Evolutionary conservation across 108 stramenopile genomes (phyloP).

Genomic region (Cyclotella baltica): DNA sequence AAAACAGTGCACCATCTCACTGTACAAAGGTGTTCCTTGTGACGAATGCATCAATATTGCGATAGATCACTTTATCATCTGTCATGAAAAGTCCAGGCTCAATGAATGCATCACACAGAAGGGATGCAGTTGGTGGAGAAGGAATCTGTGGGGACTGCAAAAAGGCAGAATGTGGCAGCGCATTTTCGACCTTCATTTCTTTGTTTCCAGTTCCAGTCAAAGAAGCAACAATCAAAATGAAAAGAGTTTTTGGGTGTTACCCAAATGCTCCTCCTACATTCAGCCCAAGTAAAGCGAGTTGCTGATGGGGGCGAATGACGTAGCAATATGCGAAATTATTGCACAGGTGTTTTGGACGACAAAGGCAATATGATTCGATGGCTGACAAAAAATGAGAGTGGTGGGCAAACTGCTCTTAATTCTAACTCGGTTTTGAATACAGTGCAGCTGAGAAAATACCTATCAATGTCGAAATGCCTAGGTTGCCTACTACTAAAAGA

Average conservation of each 20-base stretch:
- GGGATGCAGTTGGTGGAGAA: slow-evolving; percentile 27
- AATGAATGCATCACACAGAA: slow-evolving; percentile 1
- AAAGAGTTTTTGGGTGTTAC: slow-evolving; percentile 52
- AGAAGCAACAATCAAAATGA: slow-evolving; percentile 5
- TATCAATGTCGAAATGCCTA: neutral
- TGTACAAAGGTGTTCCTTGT: slow-evolving; percentile 61
- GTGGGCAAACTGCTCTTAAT: slow-evolving; percentile 41
- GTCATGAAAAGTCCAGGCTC: slow-evolving; percentile 21
- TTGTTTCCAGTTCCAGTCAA: neutral
- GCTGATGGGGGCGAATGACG: slow-evolving; percentile 71
- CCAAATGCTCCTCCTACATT: slow-evolving; percentile 61
- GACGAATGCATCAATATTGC: slow-evolving; percentile 49
- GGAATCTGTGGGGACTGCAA: slow-evolving; percentile 33
- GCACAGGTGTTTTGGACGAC: slow-evolving; percentile 59
- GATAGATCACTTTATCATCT: slow-evolving; percentile 32
- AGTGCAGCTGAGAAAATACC: slow-evolving; percentile 51
- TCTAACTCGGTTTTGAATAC: slow-evolving; percentile 56
- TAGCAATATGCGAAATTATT: slow-evolving; percentile 60
- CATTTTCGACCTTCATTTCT: neutral
- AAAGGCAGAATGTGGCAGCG: slow-evolving; percentile 46
- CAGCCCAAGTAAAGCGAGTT: slow-evolving; percentile 47
- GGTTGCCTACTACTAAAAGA: neutral
- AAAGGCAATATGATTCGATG: slow-evolving; percentile 28
- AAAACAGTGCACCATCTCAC: slow-evolving; percentile 60
- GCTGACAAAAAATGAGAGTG: slow-evolving; percentile 28